These are phyloP conservation scores for Cytospora paraplurivora DNA, from an alignment of 2,329 filamentous ascomycete genomes.

Conservation along the genomic window DNA sequence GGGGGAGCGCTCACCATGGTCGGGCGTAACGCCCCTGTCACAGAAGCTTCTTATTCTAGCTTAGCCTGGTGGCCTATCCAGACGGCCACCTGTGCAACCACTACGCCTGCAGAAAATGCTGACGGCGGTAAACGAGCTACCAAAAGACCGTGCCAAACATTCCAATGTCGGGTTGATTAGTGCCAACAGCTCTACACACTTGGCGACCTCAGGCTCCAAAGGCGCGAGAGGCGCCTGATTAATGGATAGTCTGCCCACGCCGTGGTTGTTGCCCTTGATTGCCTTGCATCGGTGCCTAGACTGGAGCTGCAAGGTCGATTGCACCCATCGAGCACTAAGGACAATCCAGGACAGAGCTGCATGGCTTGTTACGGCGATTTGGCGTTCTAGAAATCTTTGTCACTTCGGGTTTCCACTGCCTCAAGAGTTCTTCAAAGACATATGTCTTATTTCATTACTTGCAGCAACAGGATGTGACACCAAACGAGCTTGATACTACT, in stretches of 20 bases:
- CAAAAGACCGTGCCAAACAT: slow-evolving; percentile 11
- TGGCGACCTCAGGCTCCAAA: not conserved
- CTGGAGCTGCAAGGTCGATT: not conserved
- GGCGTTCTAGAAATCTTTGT: not conserved
- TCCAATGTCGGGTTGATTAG: slow-evolving; percentile 4
- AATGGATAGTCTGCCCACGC: not conserved
- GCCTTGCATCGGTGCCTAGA: slow-evolving; percentile 19
- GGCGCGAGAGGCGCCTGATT: slow-evolving; percentile 12
- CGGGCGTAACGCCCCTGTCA: slow-evolving; percentile 12
- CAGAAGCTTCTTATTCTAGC: slow-evolving; percentile 12
- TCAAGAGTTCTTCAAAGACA: not conserved
- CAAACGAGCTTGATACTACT: not conserved
- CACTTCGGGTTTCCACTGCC: not conserved
- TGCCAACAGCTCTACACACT: slow-evolving; percentile 8
- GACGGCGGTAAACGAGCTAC: slow-evolving; percentile 6
- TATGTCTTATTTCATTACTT: not conserved
- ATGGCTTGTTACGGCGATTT: not conserved
- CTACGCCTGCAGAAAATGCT: slow-evolving; percentile 13
- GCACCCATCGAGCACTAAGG: not conserved
- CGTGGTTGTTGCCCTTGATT: slow-evolving; percentile 2
- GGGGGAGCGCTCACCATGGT: slow-evolving; percentile 10
- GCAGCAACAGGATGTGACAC: not conserved
- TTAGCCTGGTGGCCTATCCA: slow-evolving; percentile 2
- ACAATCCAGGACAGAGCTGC: not conserved
- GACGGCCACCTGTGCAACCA: slow-evolving; percentile 14